Percentiles rank a stretch among this genome's conserved stretches.
Evolutionary conservation across 73 alveolate genomes (phyloP).

Genomic region (Paramecium pentaurelia): DNA sequence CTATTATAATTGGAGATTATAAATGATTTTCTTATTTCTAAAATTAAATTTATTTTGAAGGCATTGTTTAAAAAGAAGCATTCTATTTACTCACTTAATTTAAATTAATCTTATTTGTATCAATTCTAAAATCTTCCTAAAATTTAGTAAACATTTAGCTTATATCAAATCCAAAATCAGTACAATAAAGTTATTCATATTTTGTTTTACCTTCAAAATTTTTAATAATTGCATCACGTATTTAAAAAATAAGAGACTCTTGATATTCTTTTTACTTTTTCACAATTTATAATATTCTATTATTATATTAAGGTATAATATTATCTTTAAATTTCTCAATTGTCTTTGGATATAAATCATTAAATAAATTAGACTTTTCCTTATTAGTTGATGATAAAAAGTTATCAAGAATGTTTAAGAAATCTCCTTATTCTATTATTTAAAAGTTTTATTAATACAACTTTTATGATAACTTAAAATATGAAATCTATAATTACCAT

Average conservation of each 20-base stretch:
- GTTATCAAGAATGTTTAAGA: neutral
- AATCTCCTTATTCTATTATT: neutral
- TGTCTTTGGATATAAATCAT: neutral
- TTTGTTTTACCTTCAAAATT: neutral
- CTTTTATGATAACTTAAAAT: neutral
- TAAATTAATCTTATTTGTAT: neutral
- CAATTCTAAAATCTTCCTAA: neutral
- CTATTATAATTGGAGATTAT: neutral
- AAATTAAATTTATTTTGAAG: neutral
- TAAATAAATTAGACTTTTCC: neutral
- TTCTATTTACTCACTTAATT: neutral
- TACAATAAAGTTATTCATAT: neutral
- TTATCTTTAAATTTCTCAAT: neutral
- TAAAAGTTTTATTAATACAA: neutral
- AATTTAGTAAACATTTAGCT: neutral
- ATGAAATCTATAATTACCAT: neutral
- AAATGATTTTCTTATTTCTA: neutral
- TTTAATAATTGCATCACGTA: neutral
- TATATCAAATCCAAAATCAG: neutral
- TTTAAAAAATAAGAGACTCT: neutral
- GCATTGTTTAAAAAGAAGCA: neutral
- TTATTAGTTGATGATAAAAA: neutral
- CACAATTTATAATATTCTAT: neutral
- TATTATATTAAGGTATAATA: neutral
- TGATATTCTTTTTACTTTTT: neutral